Base-by-base conservation (phyloP, 75 land plant species). In the Picea glauca region DNA sequence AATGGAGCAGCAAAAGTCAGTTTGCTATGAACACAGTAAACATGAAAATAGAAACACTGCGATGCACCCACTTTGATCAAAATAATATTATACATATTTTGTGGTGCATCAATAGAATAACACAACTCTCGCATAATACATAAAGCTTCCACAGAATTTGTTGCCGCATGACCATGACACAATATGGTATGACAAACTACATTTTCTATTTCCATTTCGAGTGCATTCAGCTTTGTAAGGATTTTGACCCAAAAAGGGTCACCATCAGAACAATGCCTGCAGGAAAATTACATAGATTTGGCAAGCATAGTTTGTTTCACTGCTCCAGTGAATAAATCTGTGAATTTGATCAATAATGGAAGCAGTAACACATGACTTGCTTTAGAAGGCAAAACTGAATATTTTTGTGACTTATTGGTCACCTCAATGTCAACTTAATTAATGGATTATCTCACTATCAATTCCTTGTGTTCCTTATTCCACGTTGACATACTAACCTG, bases 201-300 rank as follows among this genome's bases (percentile, higher is more conserved):
- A 50, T 50, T 50, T 50, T 40, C 74, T 70, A 20, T 32, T 18
- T 70, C 21, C 74, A 70, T 70, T 70, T 63, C 13, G 11, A 63
- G 66, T 63, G 32, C 66, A 63, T 40, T 70, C 74, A 70, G 74
- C 74, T 70, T 70, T 70, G 74, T 70, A 23, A 8, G 26, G 74
- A 46, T 43, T 70, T 46, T 43, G 54, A 70, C 50, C 74, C 56
- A 43, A 70, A 43, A 40, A 32, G 11, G 21, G 40, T 70, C 43
- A 43, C 56, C 74, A 70, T 70, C 74, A 70, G 20, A 43, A 70
- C 3, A 21, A 70, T 43, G 74, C 74, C 74, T 70, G 74, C 74
- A 43, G 50, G n/a, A 43, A 67, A 38, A 70, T 43, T 38, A 70
- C 54, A 70, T 43, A 40, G 21, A 46, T 38, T 43, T 38, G 43